Evolutionary conservation across 2,329 filamentous ascomycete genomes (phyloP).

Genomic region (Amauroascus niger): DNA sequence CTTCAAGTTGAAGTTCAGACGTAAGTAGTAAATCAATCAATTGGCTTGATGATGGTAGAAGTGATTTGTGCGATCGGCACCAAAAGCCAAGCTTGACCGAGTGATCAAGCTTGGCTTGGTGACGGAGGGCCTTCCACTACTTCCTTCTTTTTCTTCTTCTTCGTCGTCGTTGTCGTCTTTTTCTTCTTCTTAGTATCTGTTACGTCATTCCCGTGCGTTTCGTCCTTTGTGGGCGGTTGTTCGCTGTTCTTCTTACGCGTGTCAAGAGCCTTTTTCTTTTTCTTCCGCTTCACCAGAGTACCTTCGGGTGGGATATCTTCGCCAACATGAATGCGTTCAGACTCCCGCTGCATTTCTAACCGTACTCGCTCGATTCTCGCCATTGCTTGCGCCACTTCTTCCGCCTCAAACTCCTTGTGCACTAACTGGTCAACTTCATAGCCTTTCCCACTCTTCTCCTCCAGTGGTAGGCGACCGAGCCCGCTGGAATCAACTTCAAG

Average conservation of each 20-base stretch:
- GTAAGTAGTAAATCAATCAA: too few species aligned
- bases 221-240: conserved; percentile 8
- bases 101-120: background rate
- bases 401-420: conserved; percentile 63
- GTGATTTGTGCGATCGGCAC: background rate
- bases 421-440: conserved; percentile 48
- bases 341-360: conserved; percentile 62
- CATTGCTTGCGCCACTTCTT: conserved; percentile 80
- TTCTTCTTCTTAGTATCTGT: conserved; percentile 2
- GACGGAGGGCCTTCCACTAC: background rate
- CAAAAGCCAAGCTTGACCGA: background rate
- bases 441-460: conserved; percentile 37
- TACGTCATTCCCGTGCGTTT: background rate
- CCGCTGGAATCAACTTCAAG: conserved; percentile 73
- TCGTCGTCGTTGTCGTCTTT: too few species aligned
- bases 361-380: conserved; percentile 77
- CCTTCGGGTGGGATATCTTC: conserved; percentile 41
- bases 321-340: conserved; percentile 40
- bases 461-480: conserved; percentile 62
- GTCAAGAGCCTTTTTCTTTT: conserved; percentile 20
- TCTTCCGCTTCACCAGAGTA: conserved; percentile 44
- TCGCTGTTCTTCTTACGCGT: conserved; percentile 21
- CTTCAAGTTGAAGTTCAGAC: too few species aligned
- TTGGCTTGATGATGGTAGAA: too few species aligned
- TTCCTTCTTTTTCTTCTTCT: background rate